A percentile compares a stretch with the other conserved stretches of the same genome.
phyloP scores from a whole-genome alignment of 2,329 filamentous ascomycete genomes.

The Diaporthe ampelina region DNA sequence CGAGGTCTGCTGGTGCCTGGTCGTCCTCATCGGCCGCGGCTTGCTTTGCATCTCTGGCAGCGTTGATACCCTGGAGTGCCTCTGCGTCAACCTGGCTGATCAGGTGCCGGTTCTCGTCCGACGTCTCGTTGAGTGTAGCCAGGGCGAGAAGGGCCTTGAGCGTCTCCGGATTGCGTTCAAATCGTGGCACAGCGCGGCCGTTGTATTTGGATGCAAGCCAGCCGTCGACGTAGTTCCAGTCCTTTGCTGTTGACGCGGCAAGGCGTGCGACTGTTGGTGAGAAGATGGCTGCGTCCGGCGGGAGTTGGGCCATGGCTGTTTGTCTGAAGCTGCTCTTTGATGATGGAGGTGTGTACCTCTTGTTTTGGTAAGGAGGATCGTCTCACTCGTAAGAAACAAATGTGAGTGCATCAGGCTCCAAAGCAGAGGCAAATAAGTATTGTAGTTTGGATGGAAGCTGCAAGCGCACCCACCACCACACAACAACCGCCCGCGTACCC shows the following conservation, averaged over 20 bases:
- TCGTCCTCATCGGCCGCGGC: conserved; percentile 33
- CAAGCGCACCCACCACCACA: background rate
- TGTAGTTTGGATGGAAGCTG: background rate
- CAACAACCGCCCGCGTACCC: too few species aligned
- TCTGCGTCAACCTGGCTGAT: conserved; percentile 71
- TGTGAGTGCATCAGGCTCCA: too few species aligned
- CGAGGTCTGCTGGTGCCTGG: conserved; percentile 35
- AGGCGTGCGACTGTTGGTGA: conserved; percentile 79
- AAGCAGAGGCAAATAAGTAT: too few species aligned
- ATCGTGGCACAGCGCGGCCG: conserved; percentile 74
- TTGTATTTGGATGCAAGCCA: conserved; percentile 84
- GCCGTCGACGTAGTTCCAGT: conserved; percentile 89
- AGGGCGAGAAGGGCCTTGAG: conserved; percentile 81
- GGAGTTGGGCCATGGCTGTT: conserved; percentile 54
- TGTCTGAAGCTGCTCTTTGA: background rate
- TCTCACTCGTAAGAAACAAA: too few species aligned
- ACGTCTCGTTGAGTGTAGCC: conserved; percentile 81
- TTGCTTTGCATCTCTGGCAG: conserved; percentile 51
- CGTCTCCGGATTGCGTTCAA: conserved; percentile 90
- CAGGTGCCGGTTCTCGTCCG: conserved; percentile 77
- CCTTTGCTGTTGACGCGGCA: conserved; percentile 85
- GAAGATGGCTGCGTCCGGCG: conserved; percentile 69
- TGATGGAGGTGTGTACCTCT: too few species aligned
- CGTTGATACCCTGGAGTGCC: conserved; percentile 67
- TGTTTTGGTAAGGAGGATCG: too few species aligned